Base-by-base conservation (phyloP, 2,329 filamentous ascomycete genomes). In the Paramyrothecium sp. region DNA sequence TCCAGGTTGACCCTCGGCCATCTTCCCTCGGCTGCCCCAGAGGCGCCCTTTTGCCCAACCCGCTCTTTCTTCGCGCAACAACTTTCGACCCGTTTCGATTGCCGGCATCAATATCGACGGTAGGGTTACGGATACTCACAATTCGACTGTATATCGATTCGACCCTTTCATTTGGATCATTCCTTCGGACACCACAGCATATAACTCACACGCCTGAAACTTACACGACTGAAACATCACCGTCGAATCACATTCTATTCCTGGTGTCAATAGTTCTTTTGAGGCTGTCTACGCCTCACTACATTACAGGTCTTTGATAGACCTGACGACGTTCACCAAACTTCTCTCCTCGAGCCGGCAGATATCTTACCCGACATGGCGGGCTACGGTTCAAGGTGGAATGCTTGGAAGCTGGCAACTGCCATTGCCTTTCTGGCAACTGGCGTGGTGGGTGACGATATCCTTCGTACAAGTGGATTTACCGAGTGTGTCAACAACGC, bases 401-500 rank as follows among this genome's bases (percentile, higher is more conserved):
- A 63, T 54, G 60, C 63, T 30, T 67, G 68, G 66, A 69, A 65
- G 56, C 70, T 70, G 54, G 61, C 74, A 57, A 65, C 73, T 55
- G 70, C 76, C 20, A 56, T 63, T 13, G 67, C 71, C 53, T 69
- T 71, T 54, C 68, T 81, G 50, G 65, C 71, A 17, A 71, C 70
- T 52, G 75, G 79, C 58, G 88, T 82, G 55, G 70, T 89, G 58
- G 90, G 85, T 56, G 81, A 77, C 60, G 87, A 94, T 64, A 79
- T 96, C 57, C 84, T 99, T 57, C 84, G 88, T 69, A 97, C 93
- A 22, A 84, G 83, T 61, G 91, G 92, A 58, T 96, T 95, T 77
- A 85, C 81, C 67, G 87, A 87, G 62, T 98, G 95, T 75, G 71
- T 69, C 41, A 69, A 70, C 53, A 73, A 81, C 30, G 49, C 68